Base-by-base conservation (phyloP, 345 rosid genomes). In the Euphorbia pulcherrima region DNA sequence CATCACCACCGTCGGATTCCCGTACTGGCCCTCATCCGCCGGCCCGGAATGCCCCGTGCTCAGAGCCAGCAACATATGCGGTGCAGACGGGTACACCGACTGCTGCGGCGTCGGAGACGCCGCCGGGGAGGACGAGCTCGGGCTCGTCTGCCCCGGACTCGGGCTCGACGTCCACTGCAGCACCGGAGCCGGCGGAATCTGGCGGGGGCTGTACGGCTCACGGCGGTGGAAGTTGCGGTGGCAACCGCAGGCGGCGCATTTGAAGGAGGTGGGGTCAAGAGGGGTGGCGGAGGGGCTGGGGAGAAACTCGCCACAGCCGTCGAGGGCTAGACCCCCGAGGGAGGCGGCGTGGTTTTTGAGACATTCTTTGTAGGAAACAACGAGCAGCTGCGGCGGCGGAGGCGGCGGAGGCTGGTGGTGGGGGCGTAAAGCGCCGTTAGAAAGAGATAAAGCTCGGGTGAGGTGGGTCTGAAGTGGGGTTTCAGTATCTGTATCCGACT, bases 141-240 rank as follows among this genome's bases (percentile, higher is more conserved):
- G 68, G 60, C 81, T 73, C 4, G 64, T 71, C 1, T 62, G 74
- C 27, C 72, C 75, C 4, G 83, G 78, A 66, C 84, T 76, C 3
- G 77, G 62, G 70, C 78, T 81, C 20, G 79, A 61, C 47, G 78
- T 80, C 77, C 77, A 74, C 33, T 68, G 64, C 20, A 74, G 29
- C 10, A 29, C 69, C 6, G 39, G 56, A 12, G 14, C 62, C 6
- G 69, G 75, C 18, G 39, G 52, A 8, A 44, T 1, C 37, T 33
- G 37, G 13, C 3, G 48, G 5, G 72, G 21, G 48, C 27, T 65
- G 8, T 51, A 65, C 26, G 78, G 68, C 60, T 81, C 79, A 40
- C 97, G 92, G 65, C 90, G 95, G 87, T 90, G 95, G 84, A 90
- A 90, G 65, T 87, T 90, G 67, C 97, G 96, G 83, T 91, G 97